phyloP scores from a whole-genome alignment of 306 rosid genomes.

The Pyrus pyrifolia region DNA sequence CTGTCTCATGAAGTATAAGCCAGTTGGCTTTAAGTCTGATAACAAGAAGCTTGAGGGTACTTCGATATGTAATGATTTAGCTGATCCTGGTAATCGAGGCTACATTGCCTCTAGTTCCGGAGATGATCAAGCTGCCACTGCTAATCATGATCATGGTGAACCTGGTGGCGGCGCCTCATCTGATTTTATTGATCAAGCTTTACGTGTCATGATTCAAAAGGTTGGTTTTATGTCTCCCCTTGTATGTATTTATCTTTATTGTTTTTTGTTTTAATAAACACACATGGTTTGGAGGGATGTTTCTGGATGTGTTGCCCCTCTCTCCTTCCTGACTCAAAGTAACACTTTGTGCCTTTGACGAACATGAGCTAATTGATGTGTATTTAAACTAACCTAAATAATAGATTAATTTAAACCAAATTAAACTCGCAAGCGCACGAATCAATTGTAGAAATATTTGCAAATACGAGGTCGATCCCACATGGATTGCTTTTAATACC shows the following conservation, averaged over 20 bases:
- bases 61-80: not conserved
- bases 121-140: not conserved
- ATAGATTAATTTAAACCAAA: no score
- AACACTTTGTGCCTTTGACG: not conserved
- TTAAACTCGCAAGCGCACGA: no score
- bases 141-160: not conserved
- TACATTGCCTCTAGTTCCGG: conserved; percentile 5
- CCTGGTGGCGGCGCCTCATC: not conserved
- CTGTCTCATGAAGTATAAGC: conserved; percentile 31
- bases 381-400: no score
- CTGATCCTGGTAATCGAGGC: conserved; percentile 4
- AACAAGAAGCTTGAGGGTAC: not conserved
- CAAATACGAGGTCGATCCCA: no score
- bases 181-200: not conserved
- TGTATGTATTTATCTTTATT: not conserved
- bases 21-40: not conserved
- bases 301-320: not conserved
- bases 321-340: not conserved
- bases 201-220: not conserved
- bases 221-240: not conserved
- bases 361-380: no score
- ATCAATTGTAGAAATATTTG: no score
- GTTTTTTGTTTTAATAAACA: not conserved
- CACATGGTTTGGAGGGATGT: not conserved
- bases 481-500: no score